A percentile compares a stretch with the other conserved stretches of the same genome.
phyloP scores from a whole-genome alignment of 2,329 filamentous ascomycete species.

The Mycosphaerella sp. region DNA sequence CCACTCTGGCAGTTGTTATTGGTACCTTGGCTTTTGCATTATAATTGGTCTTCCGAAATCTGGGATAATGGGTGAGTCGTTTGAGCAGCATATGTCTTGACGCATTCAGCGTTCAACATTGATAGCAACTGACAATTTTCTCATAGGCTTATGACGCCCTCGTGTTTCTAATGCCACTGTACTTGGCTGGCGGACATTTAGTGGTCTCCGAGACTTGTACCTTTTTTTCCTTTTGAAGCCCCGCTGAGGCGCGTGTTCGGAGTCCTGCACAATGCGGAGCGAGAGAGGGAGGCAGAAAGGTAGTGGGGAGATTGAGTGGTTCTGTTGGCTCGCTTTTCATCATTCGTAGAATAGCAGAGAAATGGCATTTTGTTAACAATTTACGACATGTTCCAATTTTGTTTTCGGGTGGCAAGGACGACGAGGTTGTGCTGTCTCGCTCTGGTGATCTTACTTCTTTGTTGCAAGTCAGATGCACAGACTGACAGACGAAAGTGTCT shows the following conservation, averaged over 20 bases:
- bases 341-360: conserved; percentile 6
- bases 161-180: conserved; percentile 1
- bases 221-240: not conserved
- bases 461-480: not conserved
- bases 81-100: no score
- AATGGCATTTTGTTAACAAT: conserved; percentile 8
- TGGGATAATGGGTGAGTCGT: conserved; percentile 7
- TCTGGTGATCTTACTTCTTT: not conserved
- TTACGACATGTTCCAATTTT: no score
- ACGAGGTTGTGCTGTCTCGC: not conserved
- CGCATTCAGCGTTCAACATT: not conserved
- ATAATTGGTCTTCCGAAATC: conserved; percentile 9
- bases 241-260: not conserved
- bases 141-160: not conserved
- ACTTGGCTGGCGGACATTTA: not conserved
- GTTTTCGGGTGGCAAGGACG: not conserved
- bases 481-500: not conserved
- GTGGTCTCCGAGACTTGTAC: not conserved
- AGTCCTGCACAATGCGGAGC: not conserved
- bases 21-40: conserved; percentile 24
- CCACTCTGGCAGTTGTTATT: conserved; percentile 19
- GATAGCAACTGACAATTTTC: not conserved
- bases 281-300: not conserved
- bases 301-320: not conserved
- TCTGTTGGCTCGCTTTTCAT: not conserved